These are phyloP conservation scores for Pyricularia sp. DNA, from an alignment of 2,329 filamentous ascomycete species.

Conservation along the genomic window DNA sequence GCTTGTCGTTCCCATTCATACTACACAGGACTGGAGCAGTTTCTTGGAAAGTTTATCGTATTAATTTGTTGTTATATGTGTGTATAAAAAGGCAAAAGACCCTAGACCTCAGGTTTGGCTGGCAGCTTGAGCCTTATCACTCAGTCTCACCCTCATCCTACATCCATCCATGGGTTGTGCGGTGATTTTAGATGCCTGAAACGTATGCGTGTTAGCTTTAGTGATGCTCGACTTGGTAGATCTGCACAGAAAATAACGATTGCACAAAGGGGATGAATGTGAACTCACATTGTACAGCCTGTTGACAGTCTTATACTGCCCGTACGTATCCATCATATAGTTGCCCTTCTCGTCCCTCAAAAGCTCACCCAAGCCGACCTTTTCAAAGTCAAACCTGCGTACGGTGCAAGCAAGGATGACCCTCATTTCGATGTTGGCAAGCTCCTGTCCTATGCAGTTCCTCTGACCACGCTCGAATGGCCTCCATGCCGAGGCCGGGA, in stretches of 20 bases:
- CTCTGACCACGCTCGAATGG: constrained; percentile 43
- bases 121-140: constrained; percentile 3
- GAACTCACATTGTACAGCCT: constrained; percentile 18
- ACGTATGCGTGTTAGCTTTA: neutral
- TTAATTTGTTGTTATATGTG: neutral
- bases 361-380: constrained; percentile 20
- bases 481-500: constrained; percentile 34
- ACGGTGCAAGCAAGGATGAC: constrained; percentile 20
- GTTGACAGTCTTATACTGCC: constrained; percentile 15
- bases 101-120: neutral
- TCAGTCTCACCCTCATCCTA: constrained; percentile 17
- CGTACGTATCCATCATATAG: constrained; percentile 13
- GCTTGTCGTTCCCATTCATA: neutral
- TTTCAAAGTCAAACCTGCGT: constrained; percentile 20
- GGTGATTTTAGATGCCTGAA: constrained; percentile 16
- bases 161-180: constrained; percentile 18
- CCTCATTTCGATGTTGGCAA: constrained; percentile 30
- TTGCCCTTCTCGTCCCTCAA: constrained; percentile 13
- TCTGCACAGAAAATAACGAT: neutral
- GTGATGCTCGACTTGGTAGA: neutral
- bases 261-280: neutral
- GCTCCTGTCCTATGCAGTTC: constrained; percentile 44
- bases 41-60: neutral
- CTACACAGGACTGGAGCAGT: neutral
- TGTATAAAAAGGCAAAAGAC: neutral